Base-by-base conservation (phyloP, 257 asterid species). In the Coffea eugenioides region DNA sequence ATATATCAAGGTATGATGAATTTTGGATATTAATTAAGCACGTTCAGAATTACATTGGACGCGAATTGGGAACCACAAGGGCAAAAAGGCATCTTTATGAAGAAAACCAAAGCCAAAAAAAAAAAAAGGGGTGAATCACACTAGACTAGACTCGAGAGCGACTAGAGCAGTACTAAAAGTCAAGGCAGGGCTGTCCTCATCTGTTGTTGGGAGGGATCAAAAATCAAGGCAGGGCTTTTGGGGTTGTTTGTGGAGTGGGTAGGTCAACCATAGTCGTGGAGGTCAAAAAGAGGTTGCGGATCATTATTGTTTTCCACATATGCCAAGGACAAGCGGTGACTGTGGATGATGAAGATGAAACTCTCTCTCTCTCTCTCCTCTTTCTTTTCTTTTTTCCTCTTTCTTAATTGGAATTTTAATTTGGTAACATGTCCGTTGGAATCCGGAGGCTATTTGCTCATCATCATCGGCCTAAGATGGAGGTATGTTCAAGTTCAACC, bases 241-340 rank as follows among this genome's bases (percentile, higher is more conserved):
- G 48, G 27, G 4, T 66, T 23, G 59, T 80, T 36, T 20, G 13
- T 12, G 87, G 84, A 75, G 84, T 79, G 80, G 89, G 81, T 77
- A 85, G 83, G 87, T 81, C 86, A 81, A 82, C 82, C 75, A 70
- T 73, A 71, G 80, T 86, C 77, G 70, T 76, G 73, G 73, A 84
- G 88, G 92, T 87, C 94, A 88, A 90, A 90, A 88, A 82, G 91
- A 73, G 61, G 76, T 83, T 78, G 84, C 59, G 56, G 82, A 67
- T 79, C 79, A 82, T 83, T 64, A 20, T 62, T 80, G 87, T 85
- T 71, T 84, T 83, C 87, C 82, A 82, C 77, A 77, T 45, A 51
- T 79, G 80, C 77, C 82, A 67, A 82, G 65, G 73, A 66, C 71
- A 51, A 36, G 49, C 36, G 3, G 73, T 39, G 52, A 36, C n/a